A percentile compares a stretch with the other conserved stretches of the same genome.
Evolutionary conservation across 139 green algal genomes (phyloP).

Genomic region (Chlorella ohadii): DNA sequence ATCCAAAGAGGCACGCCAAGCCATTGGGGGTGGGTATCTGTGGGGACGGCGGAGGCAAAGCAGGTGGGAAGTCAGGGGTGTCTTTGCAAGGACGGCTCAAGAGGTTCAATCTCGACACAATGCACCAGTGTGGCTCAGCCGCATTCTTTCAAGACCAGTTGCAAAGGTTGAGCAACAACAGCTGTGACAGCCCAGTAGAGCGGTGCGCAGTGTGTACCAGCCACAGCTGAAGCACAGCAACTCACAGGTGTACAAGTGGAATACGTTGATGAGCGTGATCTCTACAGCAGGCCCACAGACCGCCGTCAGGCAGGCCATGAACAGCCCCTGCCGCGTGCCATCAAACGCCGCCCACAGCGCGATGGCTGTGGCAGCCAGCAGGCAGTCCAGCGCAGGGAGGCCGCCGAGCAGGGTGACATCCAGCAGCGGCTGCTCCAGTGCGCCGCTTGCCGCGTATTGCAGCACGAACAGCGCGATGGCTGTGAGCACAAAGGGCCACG

Average conservation of each 20-base stretch:
- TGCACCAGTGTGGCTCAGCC: too few relatives aligned
- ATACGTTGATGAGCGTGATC: conserved; percentile 47
- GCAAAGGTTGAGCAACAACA: too few relatives aligned
- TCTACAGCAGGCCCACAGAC: conserved; percentile 45
- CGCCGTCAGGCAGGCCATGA: conserved; percentile 49
- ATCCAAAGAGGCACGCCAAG: conserved; percentile 63
- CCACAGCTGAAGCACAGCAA: too few relatives aligned
- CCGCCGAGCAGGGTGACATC: conserved; percentile 11
- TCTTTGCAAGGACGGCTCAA: too few relatives aligned
- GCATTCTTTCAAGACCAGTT: too few relatives aligned
- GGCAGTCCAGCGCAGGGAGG: conserved; percentile 18
- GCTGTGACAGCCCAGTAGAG: too few relatives aligned
- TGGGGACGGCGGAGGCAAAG: too few relatives aligned
- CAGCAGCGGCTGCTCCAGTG: conserved; percentile 45
- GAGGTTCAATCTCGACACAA: too few relatives aligned
- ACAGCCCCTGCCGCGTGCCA: conserved; percentile 44
- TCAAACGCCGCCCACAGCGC: conserved; percentile 47
- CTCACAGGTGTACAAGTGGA: conserved; percentile 51
- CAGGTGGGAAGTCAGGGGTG: too few relatives aligned
- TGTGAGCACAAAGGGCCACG: conserved; percentile 48
- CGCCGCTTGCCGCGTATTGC: conserved; percentile 57
- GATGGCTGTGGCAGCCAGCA: conserved; percentile 29
- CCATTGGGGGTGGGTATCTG: conserved; percentile 43
- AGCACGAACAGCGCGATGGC: conserved; percentile 59
- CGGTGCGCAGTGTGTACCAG: too few relatives aligned